Conservation (phyloP, 75 land plant genomes). For the Sequoiadendron giganteum region DNA sequence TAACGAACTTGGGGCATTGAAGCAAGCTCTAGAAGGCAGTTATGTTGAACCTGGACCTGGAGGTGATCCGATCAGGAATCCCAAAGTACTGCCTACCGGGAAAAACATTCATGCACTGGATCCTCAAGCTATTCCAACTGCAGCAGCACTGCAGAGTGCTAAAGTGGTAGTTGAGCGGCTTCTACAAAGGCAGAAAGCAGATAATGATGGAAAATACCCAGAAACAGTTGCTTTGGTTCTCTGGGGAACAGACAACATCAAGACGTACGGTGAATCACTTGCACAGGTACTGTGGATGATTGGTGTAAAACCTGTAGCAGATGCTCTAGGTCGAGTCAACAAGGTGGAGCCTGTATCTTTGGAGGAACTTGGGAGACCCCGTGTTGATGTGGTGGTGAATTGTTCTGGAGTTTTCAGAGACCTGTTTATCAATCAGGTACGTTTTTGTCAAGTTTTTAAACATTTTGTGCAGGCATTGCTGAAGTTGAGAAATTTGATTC, state of each 20-base stretch:
- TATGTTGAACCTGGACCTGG: constrained; percentile 99
- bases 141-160: constrained; percentile 96
- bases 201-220: constrained; percentile 91
- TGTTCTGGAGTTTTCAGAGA: constrained; percentile 99
- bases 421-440: constrained; percentile 97
- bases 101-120: constrained; percentile 99
- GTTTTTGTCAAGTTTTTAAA: background rate
- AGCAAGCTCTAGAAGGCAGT: constrained; percentile 91
- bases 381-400: constrained; percentile 98
- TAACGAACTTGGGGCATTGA: constrained; percentile 87
- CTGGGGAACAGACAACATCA: constrained; percentile 99
- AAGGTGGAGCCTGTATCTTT: constrained; percentile 86
- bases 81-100: constrained; percentile 97
- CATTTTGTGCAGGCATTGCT: background rate
- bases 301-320: constrained; percentile 90
- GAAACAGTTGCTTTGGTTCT: constrained; percentile 97
- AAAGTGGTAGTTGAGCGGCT: constrained; percentile 92
- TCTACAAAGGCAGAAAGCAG: constrained; percentile 87
- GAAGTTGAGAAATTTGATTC: background rate
- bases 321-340: constrained; percentile 97
- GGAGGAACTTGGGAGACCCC: constrained; percentile 96
- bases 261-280: constrained; percentile 99
- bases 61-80: constrained; percentile 98
- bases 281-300: constrained; percentile 99
- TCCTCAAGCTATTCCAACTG: constrained; percentile 96